Conservation (phyloP, 176 grass and related monocot species). For the Eragrostis nindensis region DNA sequence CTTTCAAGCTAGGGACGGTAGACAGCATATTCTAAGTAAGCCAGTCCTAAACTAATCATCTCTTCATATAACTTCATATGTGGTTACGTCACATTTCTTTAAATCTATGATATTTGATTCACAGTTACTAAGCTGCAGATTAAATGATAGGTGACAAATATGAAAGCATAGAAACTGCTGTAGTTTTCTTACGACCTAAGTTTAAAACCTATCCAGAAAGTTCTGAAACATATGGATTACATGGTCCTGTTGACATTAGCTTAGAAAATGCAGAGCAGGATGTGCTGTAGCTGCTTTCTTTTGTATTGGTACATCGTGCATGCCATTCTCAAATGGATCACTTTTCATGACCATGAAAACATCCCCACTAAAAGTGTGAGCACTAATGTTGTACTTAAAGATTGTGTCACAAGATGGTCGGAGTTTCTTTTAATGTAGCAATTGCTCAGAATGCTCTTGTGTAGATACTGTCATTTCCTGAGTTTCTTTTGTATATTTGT, state of each 20-base stretch:
- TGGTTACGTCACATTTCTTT: conserved; percentile 15
- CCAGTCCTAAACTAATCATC: conserved; percentile 6
- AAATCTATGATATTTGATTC: not conserved
- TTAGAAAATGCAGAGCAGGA: not conserved
- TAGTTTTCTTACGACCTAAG: not conserved
- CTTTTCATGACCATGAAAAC: not conserved
- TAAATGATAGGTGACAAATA: not conserved
- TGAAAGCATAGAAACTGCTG: conserved; percentile 9
- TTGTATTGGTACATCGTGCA: not conserved
- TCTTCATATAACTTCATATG: not conserved
- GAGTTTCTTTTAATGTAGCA: conserved; percentile 7
- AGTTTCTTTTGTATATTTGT: no score
- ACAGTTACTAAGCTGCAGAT: conserved; percentile 25
- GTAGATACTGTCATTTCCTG: no score
- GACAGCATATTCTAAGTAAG: conserved; percentile 86
- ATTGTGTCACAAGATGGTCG: not conserved
- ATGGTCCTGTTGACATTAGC: not conserved
- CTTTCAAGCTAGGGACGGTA: conserved; percentile 80
- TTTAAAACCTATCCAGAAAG: not conserved
- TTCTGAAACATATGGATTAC: not conserved
- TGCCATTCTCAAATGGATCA: conserved; percentile 13
- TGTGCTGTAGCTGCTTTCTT: not conserved
- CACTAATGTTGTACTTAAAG: not conserved
- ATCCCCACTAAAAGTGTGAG: conserved; percentile 3
- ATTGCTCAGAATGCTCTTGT: no score